These are phyloP conservation scores for Globisporangium barbulae DNA, from an alignment of 352 stramenopile genomes.

Conservation along the genomic window DNA sequence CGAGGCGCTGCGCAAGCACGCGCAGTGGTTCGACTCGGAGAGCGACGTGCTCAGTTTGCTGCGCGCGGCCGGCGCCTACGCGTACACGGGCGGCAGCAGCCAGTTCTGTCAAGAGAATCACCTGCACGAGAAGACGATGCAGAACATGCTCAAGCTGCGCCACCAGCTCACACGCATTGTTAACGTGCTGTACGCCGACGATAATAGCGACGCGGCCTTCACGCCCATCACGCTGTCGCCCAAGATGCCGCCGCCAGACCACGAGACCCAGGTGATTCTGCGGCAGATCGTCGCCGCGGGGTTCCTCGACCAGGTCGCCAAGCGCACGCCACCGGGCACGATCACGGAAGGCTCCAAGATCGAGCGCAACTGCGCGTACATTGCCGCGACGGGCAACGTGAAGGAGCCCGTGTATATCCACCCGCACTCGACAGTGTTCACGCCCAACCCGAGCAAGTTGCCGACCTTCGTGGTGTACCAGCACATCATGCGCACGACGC, in stretches of 20 bases:
- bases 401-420: constrained; percentile 83
- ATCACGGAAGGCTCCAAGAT: constrained; percentile 82
- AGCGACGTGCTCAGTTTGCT: constrained; percentile 80
- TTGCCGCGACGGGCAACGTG: constrained; percentile 49
- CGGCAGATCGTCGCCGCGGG: constrained; percentile 76
- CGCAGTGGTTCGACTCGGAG: constrained; percentile 77
- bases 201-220: constrained; percentile 30
- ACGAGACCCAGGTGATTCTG: constrained; percentile 53
- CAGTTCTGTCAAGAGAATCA: constrained; percentile 76
- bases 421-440: constrained; percentile 81
- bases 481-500: constrained; percentile 69
- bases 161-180: constrained; percentile 83
- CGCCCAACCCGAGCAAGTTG: constrained; percentile 58
- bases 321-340: constrained; percentile 60
- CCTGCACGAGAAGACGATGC: constrained; percentile 85
- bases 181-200: constrained; percentile 55
- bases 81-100: constrained; percentile 55
- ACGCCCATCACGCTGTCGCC: constrained; percentile 43
- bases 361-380: constrained; percentile 79
- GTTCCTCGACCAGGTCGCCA: constrained; percentile 83
- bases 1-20: constrained; percentile 63
- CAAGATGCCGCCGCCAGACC: constrained; percentile 64
- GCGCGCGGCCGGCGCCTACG: constrained; percentile 73
- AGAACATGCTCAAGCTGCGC: constrained; percentile 84
- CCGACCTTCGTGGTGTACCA: constrained; percentile 77